phyloP scores from a whole-genome alignment of 371 early-diverging fungal genomes.

The Apophysomyces ossiformis region DNA sequence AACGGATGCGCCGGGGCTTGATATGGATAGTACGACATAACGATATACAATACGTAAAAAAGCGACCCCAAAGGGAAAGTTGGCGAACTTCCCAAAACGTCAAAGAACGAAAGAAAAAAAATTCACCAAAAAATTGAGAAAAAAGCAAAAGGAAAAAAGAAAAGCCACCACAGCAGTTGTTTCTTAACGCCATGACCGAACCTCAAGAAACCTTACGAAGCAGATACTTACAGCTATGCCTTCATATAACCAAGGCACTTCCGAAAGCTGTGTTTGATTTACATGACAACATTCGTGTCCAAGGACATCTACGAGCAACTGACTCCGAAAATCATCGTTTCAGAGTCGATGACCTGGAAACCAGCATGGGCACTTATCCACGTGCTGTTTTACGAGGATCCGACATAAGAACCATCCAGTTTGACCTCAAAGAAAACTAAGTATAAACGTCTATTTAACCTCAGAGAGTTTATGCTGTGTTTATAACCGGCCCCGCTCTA shows the following conservation, averaged over 20 bases:
- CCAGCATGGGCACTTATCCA: slow-evolving; percentile 52
- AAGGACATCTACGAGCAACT: slow-evolving; percentile 44
- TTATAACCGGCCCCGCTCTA: background rate
- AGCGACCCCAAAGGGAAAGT: background rate
- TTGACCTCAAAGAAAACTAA: background rate
- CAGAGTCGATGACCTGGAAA: slow-evolving; percentile 47
- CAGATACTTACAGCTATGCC: slow-evolving; percentile 52
- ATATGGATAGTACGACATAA: slow-evolving; percentile 10
- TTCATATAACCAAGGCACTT: slow-evolving; percentile 30
- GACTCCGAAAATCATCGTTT: slow-evolving; percentile 59
- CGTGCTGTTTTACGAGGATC: slow-evolving; percentile 56
- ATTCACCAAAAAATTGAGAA: background rate
- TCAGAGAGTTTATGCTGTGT: background rate
- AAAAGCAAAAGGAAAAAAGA: background rate
- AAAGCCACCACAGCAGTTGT: background rate
- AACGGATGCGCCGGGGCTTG: slow-evolving; percentile 4
- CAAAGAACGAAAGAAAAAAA: slow-evolving; percentile 5
- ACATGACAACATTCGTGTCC: slow-evolving; percentile 37
- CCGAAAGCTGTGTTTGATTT: slow-evolving; percentile 34
- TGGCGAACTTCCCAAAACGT: slow-evolving; percentile 6
- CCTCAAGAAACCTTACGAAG: slow-evolving; percentile 32
- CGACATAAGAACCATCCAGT: slow-evolving; percentile 31
- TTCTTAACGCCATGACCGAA: slow-evolving; percentile 1
- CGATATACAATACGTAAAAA: background rate
- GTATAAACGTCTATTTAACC: no score